Conservation (phyloP, 2,329 filamentous ascomycete species). For the Phoma sp. region DNA sequence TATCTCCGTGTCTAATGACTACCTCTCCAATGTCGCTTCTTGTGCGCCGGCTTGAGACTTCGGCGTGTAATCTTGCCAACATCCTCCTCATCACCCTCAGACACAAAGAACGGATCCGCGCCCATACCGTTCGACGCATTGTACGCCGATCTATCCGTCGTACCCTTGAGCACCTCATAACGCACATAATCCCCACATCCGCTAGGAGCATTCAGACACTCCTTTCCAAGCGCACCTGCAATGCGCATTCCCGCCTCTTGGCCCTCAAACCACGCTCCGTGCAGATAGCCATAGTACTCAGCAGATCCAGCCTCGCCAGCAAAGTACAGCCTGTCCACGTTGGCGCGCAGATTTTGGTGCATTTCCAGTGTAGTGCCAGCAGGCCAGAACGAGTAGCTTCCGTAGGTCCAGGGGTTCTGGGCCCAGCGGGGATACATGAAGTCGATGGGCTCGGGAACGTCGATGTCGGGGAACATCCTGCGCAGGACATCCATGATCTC, state of each 20-base stretch:
- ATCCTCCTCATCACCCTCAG: slow-evolving; percentile 7
- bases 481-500: slow-evolving; percentile 65
- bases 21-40: not conserved
- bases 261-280: slow-evolving; percentile 51
- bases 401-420: slow-evolving; percentile 58
- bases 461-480: slow-evolving; percentile 64
- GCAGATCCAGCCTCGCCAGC: slow-evolving; percentile 69
- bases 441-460: slow-evolving; percentile 64
- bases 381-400: slow-evolving; percentile 73
- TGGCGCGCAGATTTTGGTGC: slow-evolving; percentile 72
- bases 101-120: slow-evolving; percentile 34
- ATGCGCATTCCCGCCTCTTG: slow-evolving; percentile 41
- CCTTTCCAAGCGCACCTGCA: slow-evolving; percentile 33
- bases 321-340: slow-evolving; percentile 66
- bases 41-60: not conserved
- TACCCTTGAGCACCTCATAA: slow-evolving; percentile 42
- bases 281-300: slow-evolving; percentile 70
- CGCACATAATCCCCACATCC: slow-evolving; percentile 35
- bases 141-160: slow-evolving; percentile 35
- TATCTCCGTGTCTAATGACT: no score
- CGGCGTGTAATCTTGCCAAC: slow-evolving; percentile 1
- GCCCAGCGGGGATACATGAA: slow-evolving; percentile 69
- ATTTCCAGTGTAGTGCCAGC: slow-evolving; percentile 66
- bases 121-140: slow-evolving; percentile 41
- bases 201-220: slow-evolving; percentile 31